Base-by-base conservation (phyloP, 371 early-diverging fungal species). In the Dinochytrium kinnereticum region DNA sequence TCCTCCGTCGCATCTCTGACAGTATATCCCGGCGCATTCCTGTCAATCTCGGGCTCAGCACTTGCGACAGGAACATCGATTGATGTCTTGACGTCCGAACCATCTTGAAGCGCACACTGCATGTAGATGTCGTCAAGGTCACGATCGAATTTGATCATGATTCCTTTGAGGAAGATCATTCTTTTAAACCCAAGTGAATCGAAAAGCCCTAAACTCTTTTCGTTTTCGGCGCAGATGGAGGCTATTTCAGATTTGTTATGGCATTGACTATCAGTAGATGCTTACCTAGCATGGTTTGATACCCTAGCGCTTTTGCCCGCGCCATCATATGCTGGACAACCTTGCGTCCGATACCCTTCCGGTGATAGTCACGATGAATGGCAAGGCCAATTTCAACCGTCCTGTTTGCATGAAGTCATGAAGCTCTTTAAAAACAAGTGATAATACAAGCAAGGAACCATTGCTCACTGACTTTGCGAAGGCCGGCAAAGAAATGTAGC, bases 201-300 rank as follows among this genome's bases (percentile, higher is more conserved):
- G 24, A 53, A 53, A 5, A 53, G 55, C 5, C 55, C 55, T 5
- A 53, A 5, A 26, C 55, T 53, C 26, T 7, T 15, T 26, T 7
- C 24, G 55, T 53, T 53, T 53, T 53, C 55, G 55, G n/a, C 55
- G 24, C 55, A 53, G 55, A 53, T 53, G 55, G n/a, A 53, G 10
- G 55, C 55, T 53, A 53, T 13, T 53, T 53, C 26, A 13, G 55
- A 26, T 53, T 53, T n/a, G 24, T 13, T 5, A 53, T 5, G 26
- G 55, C 26, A n/a, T 53, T n/a, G n/a, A n/a, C n/a, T n/a, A n/a
- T n/a, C n/a, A n/a, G n/a, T n/a, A 13, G 13, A 13, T 5, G n/a
- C 26, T 53, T 53, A 53, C 55, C 55, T 13, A 53, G 10, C 55
- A 53, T 53, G n/a, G 10, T 13, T 13, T 13, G 5, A 26, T 53